A percentile compares a stretch with the other conserved stretches of the same genome.
Evolutionary conservation across 768 basidiomycete genomes (phyloP).

Genomic region (Suillus lakei): DNA sequence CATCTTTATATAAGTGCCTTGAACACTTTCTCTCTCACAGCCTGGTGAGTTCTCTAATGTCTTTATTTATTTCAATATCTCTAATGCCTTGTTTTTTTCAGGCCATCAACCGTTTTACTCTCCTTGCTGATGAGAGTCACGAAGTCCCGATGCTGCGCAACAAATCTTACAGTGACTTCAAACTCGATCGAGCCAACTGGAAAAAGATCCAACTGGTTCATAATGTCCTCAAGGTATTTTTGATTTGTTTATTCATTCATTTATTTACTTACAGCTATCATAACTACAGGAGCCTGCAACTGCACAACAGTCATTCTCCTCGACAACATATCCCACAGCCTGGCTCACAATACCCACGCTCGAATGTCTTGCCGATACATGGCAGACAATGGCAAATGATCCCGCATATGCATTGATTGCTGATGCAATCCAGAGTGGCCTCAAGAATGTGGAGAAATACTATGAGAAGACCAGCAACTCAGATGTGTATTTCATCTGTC

Average conservation of each 20-base stretch:
- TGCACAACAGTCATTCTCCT: background rate
- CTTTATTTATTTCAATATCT: too few species aligned
- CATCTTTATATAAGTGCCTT: background rate
- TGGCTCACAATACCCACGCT: background rate
- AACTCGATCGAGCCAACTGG: constrained; percentile 27
- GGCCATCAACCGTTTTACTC: background rate
- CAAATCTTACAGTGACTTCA: constrained; percentile 24
- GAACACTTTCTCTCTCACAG: background rate
- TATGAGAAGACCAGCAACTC: background rate
- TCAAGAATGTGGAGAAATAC: background rate
- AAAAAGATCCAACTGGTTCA: constrained; percentile 25
- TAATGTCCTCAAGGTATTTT: constrained; percentile 12
- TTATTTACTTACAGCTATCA: background rate
- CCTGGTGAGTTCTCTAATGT: background rate
- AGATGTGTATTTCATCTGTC: background rate
- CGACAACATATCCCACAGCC: background rate
- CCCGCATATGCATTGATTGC: background rate
- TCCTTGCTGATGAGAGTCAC: constrained; percentile 22
- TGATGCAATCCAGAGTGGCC: background rate
- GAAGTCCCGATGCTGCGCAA: constrained; percentile 19
- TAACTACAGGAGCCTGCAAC: background rate
- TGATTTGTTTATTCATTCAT: background rate
- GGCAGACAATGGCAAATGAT: background rate
- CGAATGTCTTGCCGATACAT: background rate
- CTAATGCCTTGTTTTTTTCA: background rate